These are phyloP conservation scores for Centaurea solstitialis DNA, from an alignment of 129 eudicot genomes.

Conservation along the genomic window DNA sequence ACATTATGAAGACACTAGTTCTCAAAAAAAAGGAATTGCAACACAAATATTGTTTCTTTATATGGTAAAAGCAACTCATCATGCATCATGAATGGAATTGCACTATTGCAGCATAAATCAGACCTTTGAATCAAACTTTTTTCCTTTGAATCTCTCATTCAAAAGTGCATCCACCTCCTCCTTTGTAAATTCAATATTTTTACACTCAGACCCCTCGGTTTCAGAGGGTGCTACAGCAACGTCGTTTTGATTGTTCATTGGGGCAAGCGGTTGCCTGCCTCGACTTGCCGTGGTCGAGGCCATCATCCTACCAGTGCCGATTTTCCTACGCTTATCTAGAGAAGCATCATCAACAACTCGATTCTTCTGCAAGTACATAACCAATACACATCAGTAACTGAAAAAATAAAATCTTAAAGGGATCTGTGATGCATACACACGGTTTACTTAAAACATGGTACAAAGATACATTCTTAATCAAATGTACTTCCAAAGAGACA, in stretches of 20 bases:
- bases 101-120: constrained; percentile 8
- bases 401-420: neutral
- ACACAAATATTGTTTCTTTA: neutral
- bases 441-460: neutral
- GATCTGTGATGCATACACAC: neutral
- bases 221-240: constrained; percentile 32
- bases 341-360: constrained; percentile 30
- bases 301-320: constrained; percentile 42
- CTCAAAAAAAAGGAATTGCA: neutral
- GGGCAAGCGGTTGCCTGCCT: constrained; percentile 46
- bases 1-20: neutral
- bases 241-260: constrained; percentile 33
- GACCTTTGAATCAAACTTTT: constrained; percentile 60
- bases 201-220: constrained; percentile 38
- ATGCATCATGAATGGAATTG: neutral
- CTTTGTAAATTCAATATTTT: constrained; percentile 44
- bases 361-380: constrained; percentile 15
- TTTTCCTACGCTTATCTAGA: constrained; percentile 28
- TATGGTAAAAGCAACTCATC: neutral
- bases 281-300: constrained; percentile 49
- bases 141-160: constrained; percentile 54
- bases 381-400: constrained; percentile 10
- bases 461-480: neutral
- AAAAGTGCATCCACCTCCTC: constrained; percentile 54
- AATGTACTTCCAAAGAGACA: no score